These are phyloP conservation scores for Ogataea ramenticola DNA, from an alignment of 805 yeast genomes.

Conservation along the genomic window DNA sequence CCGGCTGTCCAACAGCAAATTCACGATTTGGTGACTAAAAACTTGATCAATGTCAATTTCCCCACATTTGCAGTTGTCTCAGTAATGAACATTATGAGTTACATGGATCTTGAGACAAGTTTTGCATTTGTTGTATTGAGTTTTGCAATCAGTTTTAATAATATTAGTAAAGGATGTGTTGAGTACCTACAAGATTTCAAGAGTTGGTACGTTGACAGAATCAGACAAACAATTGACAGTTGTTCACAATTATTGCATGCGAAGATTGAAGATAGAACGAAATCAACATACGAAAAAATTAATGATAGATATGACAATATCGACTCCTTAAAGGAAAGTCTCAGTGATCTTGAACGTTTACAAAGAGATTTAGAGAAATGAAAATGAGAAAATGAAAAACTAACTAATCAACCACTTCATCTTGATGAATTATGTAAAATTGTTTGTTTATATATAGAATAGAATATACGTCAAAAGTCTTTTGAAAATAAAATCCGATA, in stretches of 20 bases:
- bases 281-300: not conserved
- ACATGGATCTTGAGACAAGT: conserved; percentile 19
- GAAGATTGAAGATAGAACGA: not conserved
- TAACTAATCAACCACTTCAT: too few relatives aligned
- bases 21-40: conserved; percentile 15
- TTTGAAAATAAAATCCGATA: too few relatives aligned
- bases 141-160: conserved; percentile 20
- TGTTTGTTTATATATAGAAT: too few relatives aligned
- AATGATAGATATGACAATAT: conserved; percentile 1
- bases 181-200: conserved; percentile 13
- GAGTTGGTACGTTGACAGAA: conserved; percentile 17
- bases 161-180: conserved; percentile 15
- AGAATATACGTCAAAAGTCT: too few relatives aligned
- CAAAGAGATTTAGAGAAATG: conserved; percentile 5
- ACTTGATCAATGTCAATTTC: conserved; percentile 18
- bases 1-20: conserved; percentile 21
- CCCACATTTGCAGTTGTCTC: conserved; percentile 19
- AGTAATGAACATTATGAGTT: conserved; percentile 19
- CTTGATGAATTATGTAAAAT: too few relatives aligned
- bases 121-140: conserved; percentile 21
- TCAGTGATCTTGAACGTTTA: conserved; percentile 7
- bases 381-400: not conserved
- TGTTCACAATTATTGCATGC: not conserved
- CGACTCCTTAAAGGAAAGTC: conserved; percentile 6
- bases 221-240: conserved; percentile 20